Conservation (phyloP, 2,329 filamentous ascomycete species). For the Aspergillus brasiliensis region DNA sequence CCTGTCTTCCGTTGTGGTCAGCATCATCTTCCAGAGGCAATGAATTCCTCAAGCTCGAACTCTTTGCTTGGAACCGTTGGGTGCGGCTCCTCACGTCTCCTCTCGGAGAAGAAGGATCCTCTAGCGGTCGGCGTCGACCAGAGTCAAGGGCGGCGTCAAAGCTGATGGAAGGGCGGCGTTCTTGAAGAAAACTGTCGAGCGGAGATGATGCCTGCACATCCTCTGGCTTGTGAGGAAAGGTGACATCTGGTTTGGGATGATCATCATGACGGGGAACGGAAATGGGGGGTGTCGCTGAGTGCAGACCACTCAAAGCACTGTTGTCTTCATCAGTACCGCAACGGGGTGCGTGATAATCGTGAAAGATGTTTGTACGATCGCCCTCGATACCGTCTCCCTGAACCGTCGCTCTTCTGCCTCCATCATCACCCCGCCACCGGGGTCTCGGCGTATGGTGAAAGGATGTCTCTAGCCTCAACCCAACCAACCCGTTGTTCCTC, state of each 20-base stretch:
- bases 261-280: conserved; percentile 47
- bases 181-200: conserved; percentile 45
- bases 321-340: conserved; percentile 44
- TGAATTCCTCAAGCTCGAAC: conserved; percentile 39
- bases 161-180: conserved; percentile 44
- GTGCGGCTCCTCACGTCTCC: conserved; percentile 28
- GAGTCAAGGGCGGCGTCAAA: conserved; percentile 47
- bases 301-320: conserved; percentile 41
- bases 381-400: conserved; percentile 40
- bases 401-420: conserved; percentile 26
- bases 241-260: conserved; percentile 24
- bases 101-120: conserved; percentile 43
- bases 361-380: conserved; percentile 38
- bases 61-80: conserved; percentile 34
- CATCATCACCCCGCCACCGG: conserved; percentile 30
- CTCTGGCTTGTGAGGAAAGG: conserved; percentile 41
- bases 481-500: conserved; percentile 33
- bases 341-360: conserved; percentile 35
- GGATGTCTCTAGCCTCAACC: conserved; percentile 44
- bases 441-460: conserved; percentile 31
- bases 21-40: conserved; percentile 38
- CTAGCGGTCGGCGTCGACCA: conserved; percentile 39
- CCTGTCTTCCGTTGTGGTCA: conserved; percentile 17
- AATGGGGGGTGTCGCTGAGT: conserved; percentile 48
- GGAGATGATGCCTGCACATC: conserved; percentile 39